Base-by-base conservation (phyloP, 495 filamentous ascomycete species). In the Evansstolkia leycettana region DNA sequence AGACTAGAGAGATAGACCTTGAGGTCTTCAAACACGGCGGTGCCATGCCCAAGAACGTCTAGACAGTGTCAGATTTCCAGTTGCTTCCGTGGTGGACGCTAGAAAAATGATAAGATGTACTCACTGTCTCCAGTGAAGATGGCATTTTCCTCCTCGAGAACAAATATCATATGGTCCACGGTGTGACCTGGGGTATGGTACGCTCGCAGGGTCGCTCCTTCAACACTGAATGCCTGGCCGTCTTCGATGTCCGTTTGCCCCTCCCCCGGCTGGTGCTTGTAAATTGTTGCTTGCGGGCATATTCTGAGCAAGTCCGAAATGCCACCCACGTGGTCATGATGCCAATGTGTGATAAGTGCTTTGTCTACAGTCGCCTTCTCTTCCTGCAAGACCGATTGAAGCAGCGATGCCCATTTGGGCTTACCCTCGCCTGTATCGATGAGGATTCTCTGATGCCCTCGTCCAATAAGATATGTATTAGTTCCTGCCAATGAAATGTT, bases 11-110 rank as follows among this genome's bases (percentile, higher is more conserved):
- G 58, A 50, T 95, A 98, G 3, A 58, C 59, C 5, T 54, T 57
- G 2, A 94, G 65, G 38, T 94, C 78, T 57, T 93, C 86, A 50
- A 94, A 95, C 9, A 94, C 87, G 18, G 82, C 76, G 2, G 90
- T 95, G 2, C 90, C 90, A 38, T 95, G 86, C 0, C 90, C 90
- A 3, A 98, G 70, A 19, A 98, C 84, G 46, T 90, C 64, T 67
- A 34, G 33, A 2, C 17, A 14, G 17, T n/a, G 29, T 28, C 10
- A 18, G 20, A 23, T 9, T 4, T 23, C 9, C 5, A 9, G 9
- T 23, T 9, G 20, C 20, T 23, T 23, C 9, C 9, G 20, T 9
- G 9, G 4, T 9, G 20, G n/a, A n/a, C n/a, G n/a, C 7, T 12
- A 28, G 7, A 24, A 25, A 19, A 10, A 37, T 5, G 17, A 1